A percentile compares a stretch with the other conserved stretches of the same genome.
Conservation (phyloP, 768 basidiomycete genomes). For the Vararia minispora region DNA sequence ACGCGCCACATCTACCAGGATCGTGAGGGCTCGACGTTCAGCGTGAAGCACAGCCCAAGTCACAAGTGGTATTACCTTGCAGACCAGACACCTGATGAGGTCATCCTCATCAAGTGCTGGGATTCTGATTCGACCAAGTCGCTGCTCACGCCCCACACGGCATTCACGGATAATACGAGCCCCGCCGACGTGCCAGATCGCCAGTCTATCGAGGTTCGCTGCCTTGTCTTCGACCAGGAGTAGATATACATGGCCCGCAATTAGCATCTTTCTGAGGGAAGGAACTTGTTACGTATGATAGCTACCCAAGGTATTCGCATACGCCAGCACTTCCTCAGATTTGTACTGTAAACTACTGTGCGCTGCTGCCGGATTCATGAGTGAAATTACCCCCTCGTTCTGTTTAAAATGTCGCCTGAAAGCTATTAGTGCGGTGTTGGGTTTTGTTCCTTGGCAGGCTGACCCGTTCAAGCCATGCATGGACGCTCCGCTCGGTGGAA, state of each 20-base stretch:
- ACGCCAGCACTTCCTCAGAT: too few relatives aligned
- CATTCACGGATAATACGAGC: slow-evolving; percentile 27
- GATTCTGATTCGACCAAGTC: slow-evolving; percentile 31
- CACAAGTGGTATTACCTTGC: slow-evolving; percentile 26
- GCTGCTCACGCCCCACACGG: slow-evolving; percentile 31
- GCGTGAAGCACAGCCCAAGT: slow-evolving; percentile 19
- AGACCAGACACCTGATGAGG: slow-evolving; percentile 17
- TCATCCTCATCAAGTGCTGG: slow-evolving; percentile 28
- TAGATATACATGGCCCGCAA: too few relatives aligned
- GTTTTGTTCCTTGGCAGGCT: too few relatives aligned
- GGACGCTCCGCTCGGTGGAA: too few relatives aligned
- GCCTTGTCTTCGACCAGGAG: slow-evolving; percentile 31
- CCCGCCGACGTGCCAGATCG: slow-evolving; percentile 25
- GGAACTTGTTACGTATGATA: slow-evolving; percentile 8
- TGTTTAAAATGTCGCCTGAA: too few relatives aligned
- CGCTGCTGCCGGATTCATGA: too few relatives aligned
- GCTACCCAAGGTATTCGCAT: too few relatives aligned
- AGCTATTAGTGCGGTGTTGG: too few relatives aligned
- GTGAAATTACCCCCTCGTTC: too few relatives aligned
- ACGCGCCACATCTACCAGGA: slow-evolving; percentile 25
- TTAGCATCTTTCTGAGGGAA: not conserved
- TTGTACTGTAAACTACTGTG: too few relatives aligned
- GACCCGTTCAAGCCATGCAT: too few relatives aligned
- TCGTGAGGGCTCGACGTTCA: slow-evolving; percentile 21
- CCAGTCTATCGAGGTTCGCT: slow-evolving; percentile 33